Evolutionary conservation across 2,329 filamentous ascomycete genomes (phyloP), one percentile per base, ranked within the genome.

Genomic region (Phialophora macrospora): DNA sequence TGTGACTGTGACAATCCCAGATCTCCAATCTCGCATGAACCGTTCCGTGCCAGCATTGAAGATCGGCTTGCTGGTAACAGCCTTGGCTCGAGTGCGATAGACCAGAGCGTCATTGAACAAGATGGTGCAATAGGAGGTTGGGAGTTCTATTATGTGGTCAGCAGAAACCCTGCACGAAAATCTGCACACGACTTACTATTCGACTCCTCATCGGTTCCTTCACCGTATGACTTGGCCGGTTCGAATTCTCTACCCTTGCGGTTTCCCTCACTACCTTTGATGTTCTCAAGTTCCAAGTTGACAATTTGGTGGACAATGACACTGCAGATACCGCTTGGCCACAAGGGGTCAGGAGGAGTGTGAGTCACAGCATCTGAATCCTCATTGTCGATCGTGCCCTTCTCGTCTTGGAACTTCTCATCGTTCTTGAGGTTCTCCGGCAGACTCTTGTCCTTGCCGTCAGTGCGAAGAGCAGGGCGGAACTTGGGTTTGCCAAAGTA

Each of bases 41-140:
- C 90, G 87, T 75, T 99, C 95, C 0, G 93, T 97, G 66, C 94
- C 94, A 2, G 95, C 93, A 72, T 98, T 97, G 84, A 97, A 98
- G 70, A 98, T 97, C 1, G 95, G 95, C 76, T 96, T 93, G 60
- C 92, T 96, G 41, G 91, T 96, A 7, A 96, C 90, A 3, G 93
- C 93, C 82, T 99, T 98, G 41, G 92, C 87, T 74, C 95, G 87
- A n/a, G 94, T 98, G 74, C 94, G 93, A 82, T 97, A 98, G 20
- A 93, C 83, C 80, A 84, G 71, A 4, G 59, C 55, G 52, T 71
- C 70, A 54, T 73, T 72, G 54, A 71, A 68, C 70, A 68, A 32
- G 62, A 99, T 93, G 1, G 93, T 97, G 80, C 93, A 97, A 79
- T 99, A 99, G 46, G 92, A 91, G 67, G 90, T 97, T 0, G 95